These are phyloP conservation scores for Pyrus bretschneideri DNA, from an alignment of 306 rosid species.

Conservation along the genomic window DNA sequence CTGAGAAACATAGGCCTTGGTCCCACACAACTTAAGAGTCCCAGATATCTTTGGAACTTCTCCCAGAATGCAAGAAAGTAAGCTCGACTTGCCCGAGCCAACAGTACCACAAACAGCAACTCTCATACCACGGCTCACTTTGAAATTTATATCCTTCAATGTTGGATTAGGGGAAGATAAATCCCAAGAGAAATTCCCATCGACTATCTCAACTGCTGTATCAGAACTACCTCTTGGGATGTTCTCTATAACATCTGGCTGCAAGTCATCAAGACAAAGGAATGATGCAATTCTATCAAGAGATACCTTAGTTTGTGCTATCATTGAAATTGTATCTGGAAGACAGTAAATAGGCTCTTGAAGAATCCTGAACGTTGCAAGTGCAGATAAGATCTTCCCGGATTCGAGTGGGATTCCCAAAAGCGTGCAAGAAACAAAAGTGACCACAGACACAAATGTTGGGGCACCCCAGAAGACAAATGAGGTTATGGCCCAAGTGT, in stretches of 20 bases:
- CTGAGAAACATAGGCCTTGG: conserved; percentile 82
- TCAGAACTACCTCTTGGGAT: conserved; percentile 58
- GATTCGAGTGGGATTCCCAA: conserved; percentile 81
- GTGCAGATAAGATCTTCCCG: conserved; percentile 83
- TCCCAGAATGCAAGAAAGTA: conserved; percentile 70
- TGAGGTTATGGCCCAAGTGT: conserved; percentile 33
- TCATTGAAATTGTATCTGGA: conserved; percentile 65
- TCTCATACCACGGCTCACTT: conserved; percentile 49
- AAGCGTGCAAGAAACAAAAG: conserved; percentile 65
- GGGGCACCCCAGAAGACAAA: conserved; percentile 68
- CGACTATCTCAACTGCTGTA: conserved; percentile 46
- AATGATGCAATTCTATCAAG: conserved; percentile 68
- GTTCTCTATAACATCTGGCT: conserved; percentile 47
- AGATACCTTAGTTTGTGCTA: conserved; percentile 75
- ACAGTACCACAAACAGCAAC: conserved; percentile 89
- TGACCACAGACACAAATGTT: conserved; percentile 59
- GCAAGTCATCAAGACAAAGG: conserved; percentile 66
- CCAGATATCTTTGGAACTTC: conserved; percentile 81
- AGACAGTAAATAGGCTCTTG: conserved; percentile 60
- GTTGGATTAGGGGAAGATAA: conserved; percentile 38
- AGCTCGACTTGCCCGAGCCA: conserved; percentile 86
- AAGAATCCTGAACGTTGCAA: conserved; percentile 79
- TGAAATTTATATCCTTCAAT: conserved; percentile 46
- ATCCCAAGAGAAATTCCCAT: conserved; percentile 86
- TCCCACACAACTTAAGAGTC: conserved; percentile 54